Base-by-base conservation (phyloP, 2,329 filamentous ascomycete species). In the Colletotrichum eremochloae region DNA sequence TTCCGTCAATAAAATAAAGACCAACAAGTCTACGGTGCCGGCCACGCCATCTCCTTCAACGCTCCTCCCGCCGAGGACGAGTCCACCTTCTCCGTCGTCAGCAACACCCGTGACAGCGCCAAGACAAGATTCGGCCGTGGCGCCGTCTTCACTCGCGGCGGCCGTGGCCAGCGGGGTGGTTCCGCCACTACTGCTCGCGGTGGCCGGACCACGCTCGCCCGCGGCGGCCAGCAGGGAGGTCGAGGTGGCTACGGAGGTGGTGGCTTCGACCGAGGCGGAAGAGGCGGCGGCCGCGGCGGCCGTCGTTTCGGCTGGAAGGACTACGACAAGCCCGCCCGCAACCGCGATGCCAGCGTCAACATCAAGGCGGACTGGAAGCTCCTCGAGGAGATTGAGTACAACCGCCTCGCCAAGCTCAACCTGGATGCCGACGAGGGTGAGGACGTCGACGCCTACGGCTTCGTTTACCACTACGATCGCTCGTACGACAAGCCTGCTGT, bases 321-420 rank as follows among this genome's bases (percentile, higher is more conserved):
- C 82, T 97, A 95, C 82, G 96, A 99, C 87, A 98, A 98, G 91
- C 96, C 96, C 73, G 91, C 96, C 82, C 92, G 96, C 79, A 98
- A 97, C 85, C 94, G 96, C 73, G 96, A 99, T 85, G 93, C 96
- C 14, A 97, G 95, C 46, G 94, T 99, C 80, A 96, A 96, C 85
- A 95, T 98, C 84, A 97, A 97, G 85, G 90, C 95, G 31, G 95
- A 98, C 82, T 99, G 96, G 96, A 89, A 91, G 80, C 90, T 99
- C 85, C 87, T 98, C 79, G 96, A 99, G 86, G 96, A 99, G 88
- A 98, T 99, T 82, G 96, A 99, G 84, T 99, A 97, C 86, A 96
- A 94, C 86, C 93, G 96, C 76, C 90, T 99, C 77, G 89, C 90
- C 77, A 99, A 99, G 89, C 90, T 99, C 79, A 99, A 98, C 86